Percentiles rank a stretch among this genome's conserved stretches.
Conservation (phyloP, 805 yeast species). For the Yueomyces sinensis region DNA sequence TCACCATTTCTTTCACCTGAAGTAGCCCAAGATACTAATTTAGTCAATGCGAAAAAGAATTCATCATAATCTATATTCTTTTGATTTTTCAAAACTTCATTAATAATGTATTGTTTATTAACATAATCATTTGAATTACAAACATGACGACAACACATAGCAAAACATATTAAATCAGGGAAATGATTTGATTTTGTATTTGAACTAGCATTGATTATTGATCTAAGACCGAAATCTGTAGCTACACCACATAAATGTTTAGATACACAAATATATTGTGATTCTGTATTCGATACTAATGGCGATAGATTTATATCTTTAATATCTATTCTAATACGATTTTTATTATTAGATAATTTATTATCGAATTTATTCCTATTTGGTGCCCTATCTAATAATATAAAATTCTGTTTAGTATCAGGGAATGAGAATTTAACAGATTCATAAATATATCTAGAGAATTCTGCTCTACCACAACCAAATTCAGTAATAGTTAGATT, state of each 20-base stretch:
- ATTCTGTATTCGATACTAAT: constrained; percentile 19
- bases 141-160: constrained; percentile 88
- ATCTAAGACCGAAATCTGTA: constrained; percentile 69
- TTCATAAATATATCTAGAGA: constrained; percentile 46
- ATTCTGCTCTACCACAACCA: constrained; percentile 87
- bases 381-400: constrained; percentile 64
- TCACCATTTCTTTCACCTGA: constrained; percentile 42
- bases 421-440: constrained; percentile 1
- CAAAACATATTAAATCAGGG: constrained; percentile 52
- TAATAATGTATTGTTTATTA: constrained; percentile 22
- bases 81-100: constrained; percentile 22
- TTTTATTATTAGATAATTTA: constrained; percentile 43
- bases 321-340: constrained; percentile 50
- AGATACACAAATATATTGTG: constrained; percentile 45
- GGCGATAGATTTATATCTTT: constrained; percentile 51
- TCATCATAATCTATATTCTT: constrained; percentile 9
- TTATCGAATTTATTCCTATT: constrained; percentile 69
- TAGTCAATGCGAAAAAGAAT: constrained; percentile 38
- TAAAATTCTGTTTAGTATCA: constrained; percentile 22
- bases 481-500: constrained; percentile 73
- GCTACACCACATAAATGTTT: constrained; percentile 93
- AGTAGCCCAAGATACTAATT: constrained; percentile 82
- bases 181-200: background rate
- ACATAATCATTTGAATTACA: constrained; percentile 42
- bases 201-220: constrained; percentile 31